Evolutionary conservation across 176 grass and related monocot genomes (phyloP).

Genomic region (Zoysia japonica): DNA sequence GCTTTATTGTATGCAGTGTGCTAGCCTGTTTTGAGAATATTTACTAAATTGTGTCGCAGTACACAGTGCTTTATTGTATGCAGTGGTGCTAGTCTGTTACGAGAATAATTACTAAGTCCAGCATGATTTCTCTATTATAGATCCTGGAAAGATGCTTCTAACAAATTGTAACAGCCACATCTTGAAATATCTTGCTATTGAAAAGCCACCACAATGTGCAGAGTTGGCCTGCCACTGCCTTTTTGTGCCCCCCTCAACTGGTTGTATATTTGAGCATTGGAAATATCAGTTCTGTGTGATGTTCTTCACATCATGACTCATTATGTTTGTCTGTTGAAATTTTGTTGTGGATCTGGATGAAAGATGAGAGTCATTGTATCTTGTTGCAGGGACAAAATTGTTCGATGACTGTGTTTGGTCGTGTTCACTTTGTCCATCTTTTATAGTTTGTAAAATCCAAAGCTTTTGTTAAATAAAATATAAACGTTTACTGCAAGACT

Average conservation of each 20-base stretch:
- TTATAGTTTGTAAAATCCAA: neutral
- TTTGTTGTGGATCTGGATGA: conserved; percentile 10
- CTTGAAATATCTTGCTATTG: neutral
- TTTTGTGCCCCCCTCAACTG: neutral
- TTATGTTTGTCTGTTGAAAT: neutral
- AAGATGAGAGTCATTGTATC: conserved; percentile 20
- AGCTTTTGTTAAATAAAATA: too few species aligned
- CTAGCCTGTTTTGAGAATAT: too few species aligned
- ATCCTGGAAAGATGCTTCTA: neutral
- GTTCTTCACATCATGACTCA: neutral
- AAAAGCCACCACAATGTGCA: neutral
- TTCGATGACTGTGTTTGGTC: neutral
- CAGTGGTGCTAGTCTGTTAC: neutral
- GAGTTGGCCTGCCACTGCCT: neutral
- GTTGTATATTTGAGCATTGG: neutral
- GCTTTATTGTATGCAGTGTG: neutral
- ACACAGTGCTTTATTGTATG: too few species aligned
- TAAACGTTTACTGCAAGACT: conserved; percentile 1
- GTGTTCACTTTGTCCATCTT: conserved; percentile 5
- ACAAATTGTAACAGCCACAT: neutral
- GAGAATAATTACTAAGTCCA: neutral
- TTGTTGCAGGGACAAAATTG: neutral
- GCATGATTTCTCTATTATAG: neutral
- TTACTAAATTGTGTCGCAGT: too few species aligned
- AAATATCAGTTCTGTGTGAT: neutral